Evolutionary conservation across 192 early-diverging fungal species (phyloP).

Genomic region (Coemansia sp.): DNA sequence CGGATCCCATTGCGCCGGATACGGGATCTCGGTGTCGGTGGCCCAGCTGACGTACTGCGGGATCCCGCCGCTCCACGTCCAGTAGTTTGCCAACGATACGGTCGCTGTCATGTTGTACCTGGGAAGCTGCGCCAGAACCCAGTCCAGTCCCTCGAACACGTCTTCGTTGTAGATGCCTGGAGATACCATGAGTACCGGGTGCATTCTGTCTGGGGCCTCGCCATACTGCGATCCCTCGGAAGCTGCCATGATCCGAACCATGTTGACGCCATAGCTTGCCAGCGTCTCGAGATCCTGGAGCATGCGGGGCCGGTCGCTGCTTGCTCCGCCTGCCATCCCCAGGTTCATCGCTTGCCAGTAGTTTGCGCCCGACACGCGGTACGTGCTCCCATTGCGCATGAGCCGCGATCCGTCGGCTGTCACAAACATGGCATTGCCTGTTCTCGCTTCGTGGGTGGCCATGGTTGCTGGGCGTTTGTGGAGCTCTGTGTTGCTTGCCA

Average conservation of each 20-base stretch:
- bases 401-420: slow-evolving; percentile 49
- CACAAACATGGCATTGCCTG: slow-evolving; percentile 33
- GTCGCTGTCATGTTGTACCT: slow-evolving; percentile 61
- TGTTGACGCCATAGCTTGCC: slow-evolving; percentile 59
- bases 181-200: slow-evolving; percentile 59
- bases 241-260: slow-evolving; percentile 64
- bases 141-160: slow-evolving; percentile 68
- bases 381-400: slow-evolving; percentile 23
- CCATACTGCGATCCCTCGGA: slow-evolving; percentile 62
- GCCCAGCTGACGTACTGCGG: slow-evolving; percentile 69
- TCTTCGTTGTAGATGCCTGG: slow-evolving; percentile 61
- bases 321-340: slow-evolving; percentile 44
- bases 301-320: slow-evolving; percentile 60
- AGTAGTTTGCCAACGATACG: slow-evolving; percentile 64
- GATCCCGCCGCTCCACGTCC: slow-evolving; percentile 74
- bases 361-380: slow-evolving; percentile 62
- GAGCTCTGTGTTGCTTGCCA: neutral
- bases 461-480: neutral
- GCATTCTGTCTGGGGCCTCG: slow-evolving; percentile 59
- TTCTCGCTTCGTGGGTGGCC: neutral
- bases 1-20: slow-evolving; percentile 56
- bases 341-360: slow-evolving; percentile 81
- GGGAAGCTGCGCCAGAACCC: slow-evolving; percentile 59
- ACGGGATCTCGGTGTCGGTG: slow-evolving; percentile 59
- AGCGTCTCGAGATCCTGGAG: slow-evolving; percentile 57